Evolutionary conservation across 306 rosid species (phyloP), one percentile per base, ranked within the genome.

Genomic region (Carpinus viminea): DNA sequence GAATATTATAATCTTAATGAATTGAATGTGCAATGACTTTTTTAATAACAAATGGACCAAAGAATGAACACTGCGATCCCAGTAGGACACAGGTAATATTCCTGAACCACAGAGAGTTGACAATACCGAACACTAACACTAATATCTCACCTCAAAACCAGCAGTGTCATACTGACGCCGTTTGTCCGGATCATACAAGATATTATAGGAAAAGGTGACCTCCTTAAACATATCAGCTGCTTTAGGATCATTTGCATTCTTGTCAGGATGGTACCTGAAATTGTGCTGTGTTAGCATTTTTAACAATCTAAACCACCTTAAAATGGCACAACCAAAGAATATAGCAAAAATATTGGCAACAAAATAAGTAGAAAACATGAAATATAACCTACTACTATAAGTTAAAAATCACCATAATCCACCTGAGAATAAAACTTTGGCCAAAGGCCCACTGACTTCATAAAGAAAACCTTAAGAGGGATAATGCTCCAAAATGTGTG

Each of bases 251-350:
- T 96, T 96, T 46, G 97, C 93, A 89, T 96, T 95, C 90, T 95
- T 95, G 87, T 95, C 98, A 20, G 98, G 98, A 83, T 95, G 98
- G 77, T 90, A 95, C 89, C 99, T 96, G 97, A 83, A 85, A 81
- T 51, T 53, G 48, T 72, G 80, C 56, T 57, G 47, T 66, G 51
- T 78, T 3, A 68, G 38, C 78, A 48, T 64, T 52, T 81, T 72
- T 62, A 57, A 76, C 36, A 68, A 78, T 45, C 79, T 51, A 73
- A 72, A 78, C 16, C 53, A 76, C 64, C 65, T 54, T 48, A 10
- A 73, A 28, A 31, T 65, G 76, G 68, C 54, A 50, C 55, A 83
- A 53, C 56, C 70, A 8, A 68, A 38, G 50, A 74, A 68, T 41
- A 38, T 18, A 47, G 79, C 77, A 85, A 78, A 53, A 78, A 79